Conservation (phyloP, 495 filamentous ascomycete genomes). For the Darksidea phi region DNA sequence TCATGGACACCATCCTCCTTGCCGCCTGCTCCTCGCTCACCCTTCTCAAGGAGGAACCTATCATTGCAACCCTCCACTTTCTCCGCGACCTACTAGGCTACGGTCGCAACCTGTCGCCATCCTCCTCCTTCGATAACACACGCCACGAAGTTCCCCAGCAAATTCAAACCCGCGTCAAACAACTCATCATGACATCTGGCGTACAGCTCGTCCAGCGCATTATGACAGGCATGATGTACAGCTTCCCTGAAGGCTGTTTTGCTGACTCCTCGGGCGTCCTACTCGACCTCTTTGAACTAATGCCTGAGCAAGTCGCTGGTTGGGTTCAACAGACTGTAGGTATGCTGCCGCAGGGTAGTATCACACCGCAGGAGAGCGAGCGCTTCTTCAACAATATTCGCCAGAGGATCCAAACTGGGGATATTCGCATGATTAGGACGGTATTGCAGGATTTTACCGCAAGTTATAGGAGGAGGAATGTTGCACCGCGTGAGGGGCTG, state of each 20-base stretch:
- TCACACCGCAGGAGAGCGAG: slow-evolving; percentile 58
- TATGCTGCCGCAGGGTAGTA: slow-evolving; percentile 77
- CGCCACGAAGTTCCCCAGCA: slow-evolving; percentile 43
- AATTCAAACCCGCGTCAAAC: slow-evolving; percentile 60
- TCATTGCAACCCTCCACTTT: slow-evolving; percentile 89
- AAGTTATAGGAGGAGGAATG: slow-evolving; percentile 85
- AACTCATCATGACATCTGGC: slow-evolving; percentile 68
- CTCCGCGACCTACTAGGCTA: slow-evolving; percentile 91
- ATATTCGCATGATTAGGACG: slow-evolving; percentile 75
- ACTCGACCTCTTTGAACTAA: slow-evolving; percentile 80
- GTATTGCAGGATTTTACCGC: slow-evolving; percentile 96
- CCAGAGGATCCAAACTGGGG: slow-evolving; percentile 64
- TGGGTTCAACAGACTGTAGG: slow-evolving; percentile 83
- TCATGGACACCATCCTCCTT: slow-evolving; percentile 79
- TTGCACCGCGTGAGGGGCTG: slow-evolving; percentile 88
- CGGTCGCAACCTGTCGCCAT: slow-evolving; percentile 71
- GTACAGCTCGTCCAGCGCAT: slow-evolving; percentile 79
- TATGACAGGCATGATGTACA: slow-evolving; percentile 97
- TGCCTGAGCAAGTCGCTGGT: slow-evolving; percentile 69
- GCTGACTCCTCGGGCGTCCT: slow-evolving; percentile 90
- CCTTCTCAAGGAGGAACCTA: slow-evolving; percentile 83
- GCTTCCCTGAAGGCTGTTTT: slow-evolving; percentile 91
- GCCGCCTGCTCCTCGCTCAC: slow-evolving; percentile 81
- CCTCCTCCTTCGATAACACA: slow-evolving; percentile 60
- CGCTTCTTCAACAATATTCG: slow-evolving; percentile 51